Base-by-base conservation (phyloP, 371 early-diverging fungal species). In the Mucor velutinosus region DNA sequence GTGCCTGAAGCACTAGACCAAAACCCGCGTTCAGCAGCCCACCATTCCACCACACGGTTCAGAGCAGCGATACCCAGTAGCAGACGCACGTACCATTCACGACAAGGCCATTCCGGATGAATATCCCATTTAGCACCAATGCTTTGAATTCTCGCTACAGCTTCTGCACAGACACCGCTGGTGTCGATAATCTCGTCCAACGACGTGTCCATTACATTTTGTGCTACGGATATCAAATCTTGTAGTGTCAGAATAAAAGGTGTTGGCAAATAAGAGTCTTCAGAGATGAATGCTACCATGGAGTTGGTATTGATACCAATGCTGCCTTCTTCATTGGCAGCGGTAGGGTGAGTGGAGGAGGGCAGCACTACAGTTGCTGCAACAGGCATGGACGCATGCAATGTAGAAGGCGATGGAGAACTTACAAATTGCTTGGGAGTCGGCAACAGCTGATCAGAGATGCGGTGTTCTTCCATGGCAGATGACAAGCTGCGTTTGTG, bases 21-120 rank as follows among this genome's bases (percentile, higher is more conserved):
- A 33, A 84, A 81, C 0, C 74, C 79, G 14, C 84, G 74, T 58
- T 86, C 87, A 0, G 81, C 88, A 53, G 85, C 86, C 86, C 87
- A 87, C 87, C 87, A 88, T 65, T 86, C 86, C 7, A 88, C 79
- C 0, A 87, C 87, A 58, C 88, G 83, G 15, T 86, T 87, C 17
- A 87, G 71, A 2, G 86, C 89, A 11, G 87, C 88, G 33, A 86
- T 84, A 17, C 85, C 80, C 23, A 88, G 61, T 4, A 88, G 71
- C 0, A 86, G 69, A 27, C 84, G 80, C 3, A 87, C 86, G 66
- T 86, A 87, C 80, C 79, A 83, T 21, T 81, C 82, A 8, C 85
- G 74, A 62, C 88, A 87, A 1, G 88, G 88, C 86, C 89, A 88
- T 27, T 82, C 79, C 8, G 78, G 76, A 37, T 87, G 86, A 10